A percentile compares a stretch with the other conserved stretches of the same genome.
Conservation (phyloP, 768 basidiomycete species). For the Lentinula sp. region DNA sequence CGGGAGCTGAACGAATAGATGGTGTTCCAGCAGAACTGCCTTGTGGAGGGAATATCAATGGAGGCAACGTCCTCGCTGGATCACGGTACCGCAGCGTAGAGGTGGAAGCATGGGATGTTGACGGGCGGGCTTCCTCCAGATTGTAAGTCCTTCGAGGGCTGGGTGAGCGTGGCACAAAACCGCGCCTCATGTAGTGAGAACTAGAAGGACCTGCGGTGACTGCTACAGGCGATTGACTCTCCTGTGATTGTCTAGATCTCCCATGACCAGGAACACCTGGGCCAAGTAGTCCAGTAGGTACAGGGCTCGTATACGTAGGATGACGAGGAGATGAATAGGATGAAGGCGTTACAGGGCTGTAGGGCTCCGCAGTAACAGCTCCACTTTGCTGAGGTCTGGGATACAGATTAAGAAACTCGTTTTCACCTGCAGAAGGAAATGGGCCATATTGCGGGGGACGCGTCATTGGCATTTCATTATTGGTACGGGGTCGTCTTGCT, state of each 20-base stretch:
- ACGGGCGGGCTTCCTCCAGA: background rate
- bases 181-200: background rate
- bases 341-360: background rate
- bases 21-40: background rate
- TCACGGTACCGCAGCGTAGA: conserved; percentile 14
- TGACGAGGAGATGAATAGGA: background rate
- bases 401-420: conserved; percentile 7
- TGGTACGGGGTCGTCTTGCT: conserved; percentile 67
- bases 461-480: conserved; percentile 44
- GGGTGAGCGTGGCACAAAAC: background rate
- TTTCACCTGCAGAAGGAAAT: conserved; percentile 35
- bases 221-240: background rate
- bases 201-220: background rate
- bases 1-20: conserved; percentile 2
- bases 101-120: background rate
- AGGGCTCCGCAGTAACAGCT: background rate
- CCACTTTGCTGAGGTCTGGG: conserved; percentile 1
- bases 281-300: conserved; percentile 38
- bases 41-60: conserved; percentile 17
- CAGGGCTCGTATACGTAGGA: conserved; percentile 12
- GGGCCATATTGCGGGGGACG: conserved; percentile 60
- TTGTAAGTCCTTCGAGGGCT: background rate
- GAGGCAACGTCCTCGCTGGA: conserved; percentile 28
- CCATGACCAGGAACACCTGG: conserved; percentile 46
- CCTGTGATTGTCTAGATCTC: conserved; percentile 16